Base-by-base conservation (phyloP, 2,329 filamentous ascomycete genomes). In the Ophiocordyceps camponoti-leonardi region DNA sequence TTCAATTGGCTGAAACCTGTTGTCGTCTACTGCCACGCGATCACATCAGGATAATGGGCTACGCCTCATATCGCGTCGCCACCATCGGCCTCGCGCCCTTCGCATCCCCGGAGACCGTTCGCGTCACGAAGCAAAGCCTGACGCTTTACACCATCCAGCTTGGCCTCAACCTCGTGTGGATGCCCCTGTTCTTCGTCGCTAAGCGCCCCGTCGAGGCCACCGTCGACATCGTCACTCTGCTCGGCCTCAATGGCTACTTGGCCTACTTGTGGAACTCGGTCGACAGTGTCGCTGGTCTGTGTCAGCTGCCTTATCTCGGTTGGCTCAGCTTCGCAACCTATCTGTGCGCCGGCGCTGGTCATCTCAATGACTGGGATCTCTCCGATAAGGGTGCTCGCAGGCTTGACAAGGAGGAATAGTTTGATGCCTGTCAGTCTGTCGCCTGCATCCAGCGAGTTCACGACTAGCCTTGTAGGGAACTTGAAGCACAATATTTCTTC, bases 301-400 rank as follows among this genome's bases (percentile, higher is more conserved):
- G 78, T 51, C 72, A 94, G 62, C 73, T 75, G 22, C 90, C 88
- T 0, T 96, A 95, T 58, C 65, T 93, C 23, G 83, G 69, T 16
- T 96, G 90, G 90, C 65, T 95, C 53, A 69, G 79, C 45, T 95
- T 93, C 58, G 88, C 87, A 30, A 86, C 83, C 0, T 96, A 95
- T 58, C 67, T 96, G 45, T 86, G 79, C 55, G 77, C 75, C 1
- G 78, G 78, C 0, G 72, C 79, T 3, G 79, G 81, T 1, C 67
- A 80, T 51, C 59, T 86, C 61, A 87, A 86, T 58, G 62, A 67
- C 43, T 86, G 82, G 82, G 70, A 76, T 52, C 64, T 83, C 48
- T 58, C 58, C 41, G 58, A 57, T 20, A 61, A 61, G 46, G 50
- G 54, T 45, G 43, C 33, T 14, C 54, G 56, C 48, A 49, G 51